A percentile compares a stretch with the other conserved stretches of the same genome.
Conservation (phyloP, 2,329 filamentous ascomycete species). For the Fusarium haematococcum region DNA sequence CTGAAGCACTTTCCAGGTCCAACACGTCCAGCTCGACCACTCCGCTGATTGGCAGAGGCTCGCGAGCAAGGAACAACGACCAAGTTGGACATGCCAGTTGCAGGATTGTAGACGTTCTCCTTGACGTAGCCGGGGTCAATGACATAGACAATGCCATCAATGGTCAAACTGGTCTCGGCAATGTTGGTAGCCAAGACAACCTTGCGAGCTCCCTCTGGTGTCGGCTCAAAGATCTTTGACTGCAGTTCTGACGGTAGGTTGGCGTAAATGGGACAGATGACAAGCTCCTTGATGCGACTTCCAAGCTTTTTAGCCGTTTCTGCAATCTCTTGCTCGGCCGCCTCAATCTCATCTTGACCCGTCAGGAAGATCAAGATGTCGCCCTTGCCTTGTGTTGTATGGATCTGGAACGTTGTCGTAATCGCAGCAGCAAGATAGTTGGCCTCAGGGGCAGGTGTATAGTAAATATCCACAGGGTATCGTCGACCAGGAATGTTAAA, state of each 20-base stretch:
- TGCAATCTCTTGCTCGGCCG: slow-evolving; percentile 83
- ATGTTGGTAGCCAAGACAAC: slow-evolving; percentile 97
- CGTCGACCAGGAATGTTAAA: slow-evolving; percentile 93
- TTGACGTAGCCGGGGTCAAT: slow-evolving; percentile 97
- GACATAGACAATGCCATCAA: slow-evolving; percentile 95
- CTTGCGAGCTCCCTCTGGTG: slow-evolving; percentile 85
- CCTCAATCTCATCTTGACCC: slow-evolving; percentile 95
- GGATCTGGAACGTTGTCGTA: slow-evolving; percentile 95
- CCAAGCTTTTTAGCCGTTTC: slow-evolving; percentile 91
- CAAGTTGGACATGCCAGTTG: slow-evolving; percentile 91
- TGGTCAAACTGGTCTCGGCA: slow-evolving; percentile 94
- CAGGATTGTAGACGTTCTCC: slow-evolving; percentile 92
- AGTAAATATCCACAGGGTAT: slow-evolving; percentile 92
- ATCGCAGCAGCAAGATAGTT: slow-evolving; percentile 94
- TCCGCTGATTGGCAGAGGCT: slow-evolving; percentile 92
- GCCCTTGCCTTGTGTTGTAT: slow-evolving; percentile 84
- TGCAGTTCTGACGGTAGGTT: slow-evolving; percentile 93
- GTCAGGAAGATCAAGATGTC: slow-evolving; percentile 96
- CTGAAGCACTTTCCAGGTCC: slow-evolving; percentile 93
- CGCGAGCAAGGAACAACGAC: slow-evolving; percentile 92
- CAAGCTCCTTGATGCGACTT: slow-evolving; percentile 83
- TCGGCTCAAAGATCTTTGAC: slow-evolving; percentile 93
- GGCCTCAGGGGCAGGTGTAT: slow-evolving; percentile 89
- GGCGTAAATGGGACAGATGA: slow-evolving; percentile 94
- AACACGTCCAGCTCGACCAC: slow-evolving; percentile 91